Evolutionary conservation across 192 early-diverging fungal species (phyloP), one percentile per base, ranked within the genome.

Genomic region (Backusella tarrabulga): DNA sequence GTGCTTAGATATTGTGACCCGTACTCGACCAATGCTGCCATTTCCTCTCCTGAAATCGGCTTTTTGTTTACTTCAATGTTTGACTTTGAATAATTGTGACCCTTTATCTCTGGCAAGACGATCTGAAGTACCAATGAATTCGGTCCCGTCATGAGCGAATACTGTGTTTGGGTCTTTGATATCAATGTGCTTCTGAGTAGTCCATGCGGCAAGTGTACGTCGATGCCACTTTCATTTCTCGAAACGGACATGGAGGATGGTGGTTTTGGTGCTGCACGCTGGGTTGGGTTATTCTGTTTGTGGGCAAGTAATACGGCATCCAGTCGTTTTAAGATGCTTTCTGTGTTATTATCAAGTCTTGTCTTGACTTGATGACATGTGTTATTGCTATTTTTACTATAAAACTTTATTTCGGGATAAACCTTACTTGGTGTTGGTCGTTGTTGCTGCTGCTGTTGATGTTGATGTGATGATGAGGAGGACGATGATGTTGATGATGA

Each of bases 281-380:
- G 34, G 9, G 35, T 50, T 44, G 41, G 35, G 46, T 72, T 23
- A 4, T 3, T 32, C 12, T 50, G 46, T 44, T 72, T 29, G 23
- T 41, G 46, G 3, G 40, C 19, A 26, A 50, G 42, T 50, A 77
- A 41, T 12, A 35, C 76, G 12, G 68, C 76, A 71, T 77, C 76
- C 9, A 77, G 19, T 36, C 76, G 41, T 36, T 77, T 77, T n/a
- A 77, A 41, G 8, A 77, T 56, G 35, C 8, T 36, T 56, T 77
- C 68, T 56, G 76, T 77, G 36, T 68, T 77, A n/a, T 26, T 2
- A 41, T 72, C 71, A 50, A 72, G 44, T 44, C 71, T 40, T 19
- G 71, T 72, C 71, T 50, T 72, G 7, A 72, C 71, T 50, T 40
- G 71, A 72, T 72, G 71, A 34, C 26, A 32, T 44, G 35, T 26